phyloP scores from a whole-genome alignment of 2,329 filamentous ascomycete species.

The Stachybotrys elegans region DNA sequence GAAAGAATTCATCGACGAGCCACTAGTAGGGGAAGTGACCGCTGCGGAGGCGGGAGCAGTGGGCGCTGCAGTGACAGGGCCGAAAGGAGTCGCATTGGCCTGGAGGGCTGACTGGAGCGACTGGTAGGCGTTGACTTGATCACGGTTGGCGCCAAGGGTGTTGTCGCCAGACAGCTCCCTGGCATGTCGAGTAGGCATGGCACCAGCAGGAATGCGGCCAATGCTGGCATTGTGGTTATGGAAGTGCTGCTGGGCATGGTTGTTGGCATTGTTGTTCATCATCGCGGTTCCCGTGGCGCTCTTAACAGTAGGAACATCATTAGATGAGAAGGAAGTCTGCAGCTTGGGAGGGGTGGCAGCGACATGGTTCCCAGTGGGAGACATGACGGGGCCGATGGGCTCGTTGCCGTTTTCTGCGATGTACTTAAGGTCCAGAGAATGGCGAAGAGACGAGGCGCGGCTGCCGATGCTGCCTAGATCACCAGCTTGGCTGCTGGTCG shows the following conservation, averaged over 20 bases:
- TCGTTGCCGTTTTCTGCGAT: conserved; percentile 41
- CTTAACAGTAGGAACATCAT: conserved; percentile 83
- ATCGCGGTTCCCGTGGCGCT: conserved; percentile 47
- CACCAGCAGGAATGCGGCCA: conserved; percentile 69
- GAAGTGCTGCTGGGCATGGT: conserved; percentile 57
- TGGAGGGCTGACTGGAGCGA: conserved; percentile 71
- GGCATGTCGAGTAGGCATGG: conserved; percentile 62
- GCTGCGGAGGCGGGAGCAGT: conserved; percentile 21
- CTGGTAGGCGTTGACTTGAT: conserved; percentile 45
- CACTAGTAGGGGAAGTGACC: conserved; percentile 17
- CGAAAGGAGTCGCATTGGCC: conserved; percentile 74
- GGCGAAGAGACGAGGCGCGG: conserved; percentile 45
- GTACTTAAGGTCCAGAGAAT: conserved; percentile 54
- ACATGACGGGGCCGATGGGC: conserved; percentile 29
- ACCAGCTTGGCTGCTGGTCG: conserved; percentile 33
- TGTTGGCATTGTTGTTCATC: conserved; percentile 46
- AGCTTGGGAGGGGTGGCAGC: conserved; percentile 67
- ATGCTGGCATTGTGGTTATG: conserved; percentile 80
- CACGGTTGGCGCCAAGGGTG: conserved; percentile 32
- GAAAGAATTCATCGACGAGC: conserved; percentile 20
- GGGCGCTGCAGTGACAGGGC: conserved; percentile 51
- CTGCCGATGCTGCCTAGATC: conserved; percentile 43
- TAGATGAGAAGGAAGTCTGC: conserved; percentile 84
- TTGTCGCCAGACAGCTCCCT: conserved; percentile 61
- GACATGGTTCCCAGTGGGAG: conserved; percentile 43